Evolutionary conservation across 129 eudicot species (phyloP), one percentile per base, ranked within the genome.

Genomic region (Artemisia argyi): DNA sequence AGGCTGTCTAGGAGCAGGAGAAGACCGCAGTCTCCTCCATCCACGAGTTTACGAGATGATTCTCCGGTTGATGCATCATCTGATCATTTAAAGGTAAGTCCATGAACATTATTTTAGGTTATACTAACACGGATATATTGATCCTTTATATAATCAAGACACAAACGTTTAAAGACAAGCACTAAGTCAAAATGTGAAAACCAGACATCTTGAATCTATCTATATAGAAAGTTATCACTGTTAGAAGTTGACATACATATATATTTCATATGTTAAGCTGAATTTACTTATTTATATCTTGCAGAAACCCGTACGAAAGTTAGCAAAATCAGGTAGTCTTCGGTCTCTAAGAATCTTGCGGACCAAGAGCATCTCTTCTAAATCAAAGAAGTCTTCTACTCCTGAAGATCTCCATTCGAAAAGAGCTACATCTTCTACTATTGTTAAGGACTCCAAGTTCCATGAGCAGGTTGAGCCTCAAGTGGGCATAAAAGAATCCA

Each of bases 341-440:
- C 84, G 84, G 73, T 73, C 71, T 50, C 74, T 66, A 78, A 79
- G 77, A 59, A 65, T 81, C 32, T 56, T 85, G n/a, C 61, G 76
- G 26, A 90, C 18, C 59, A 69, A 69, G 65, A 74, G 73, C 66
- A 87, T 61, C 6, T 83, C 89, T 62, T 78, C 88, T 20, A 83
- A 82, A 79, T 66, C 83, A 3, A 86, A 72, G 68, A 83, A 80
- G 79, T 26, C 73, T 61, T 53, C 75, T 13, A 59, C 53, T 69
- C 75, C 74, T 55, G 61, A 77, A 26, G 80, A 69, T 59, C 58
- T 9, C 44, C 49, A 17, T 42, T 79, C 81, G 30, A 76, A 77
- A 53, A 85, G 81, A 68, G 84, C 91, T 56, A 91, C 97, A 5
- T 91, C 84, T 78, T 88, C 97, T 52, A 88, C 95, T 5, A 76